Percentiles rank a stretch among this genome's conserved stretches.
These are phyloP conservation scores for Auriscalpium vulgare DNA, from an alignment of 768 basidiomycete species.

Conservation along the genomic window DNA sequence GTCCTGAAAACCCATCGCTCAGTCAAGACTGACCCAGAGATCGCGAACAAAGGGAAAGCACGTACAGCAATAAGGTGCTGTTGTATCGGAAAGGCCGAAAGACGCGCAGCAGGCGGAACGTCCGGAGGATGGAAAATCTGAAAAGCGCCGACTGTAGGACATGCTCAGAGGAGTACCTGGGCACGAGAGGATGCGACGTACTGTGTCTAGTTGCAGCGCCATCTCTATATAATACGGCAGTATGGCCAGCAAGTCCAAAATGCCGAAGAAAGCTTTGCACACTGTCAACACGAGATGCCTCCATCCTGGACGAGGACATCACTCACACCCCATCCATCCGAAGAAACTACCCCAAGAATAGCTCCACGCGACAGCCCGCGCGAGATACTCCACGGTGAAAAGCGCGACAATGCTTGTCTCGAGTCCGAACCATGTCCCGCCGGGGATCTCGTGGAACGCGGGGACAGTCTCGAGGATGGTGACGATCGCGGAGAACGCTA, in stretches of 20 bases:
- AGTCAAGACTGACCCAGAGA: background rate
- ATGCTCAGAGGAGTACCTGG: background rate
- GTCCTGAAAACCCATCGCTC: constrained; percentile 37
- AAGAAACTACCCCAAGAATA: constrained; percentile 50
- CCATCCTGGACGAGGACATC: background rate
- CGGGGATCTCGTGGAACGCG: constrained; percentile 60
- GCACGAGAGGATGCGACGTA: constrained; percentile 27
- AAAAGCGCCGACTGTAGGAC: constrained; percentile 65
- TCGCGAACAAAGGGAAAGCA: background rate
- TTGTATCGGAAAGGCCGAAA: constrained; percentile 87
- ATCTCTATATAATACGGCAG: constrained; percentile 87
- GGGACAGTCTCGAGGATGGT: constrained; percentile 79
- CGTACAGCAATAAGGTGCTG: constrained; percentile 71
- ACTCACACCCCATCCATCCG: constrained; percentile 64
- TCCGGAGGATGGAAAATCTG: constrained; percentile 84
- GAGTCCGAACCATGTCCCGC: constrained; percentile 75
- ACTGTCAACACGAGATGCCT: background rate
- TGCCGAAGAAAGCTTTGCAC: constrained; percentile 65
- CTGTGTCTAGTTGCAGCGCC: constrained; percentile 77
- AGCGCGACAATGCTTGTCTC: constrained; percentile 79
- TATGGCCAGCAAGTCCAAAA: constrained; percentile 81
- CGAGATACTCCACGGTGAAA: constrained; percentile 81
- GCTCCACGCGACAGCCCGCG: constrained; percentile 70
- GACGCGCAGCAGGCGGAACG: constrained; percentile 82
- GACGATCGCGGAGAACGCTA: constrained; percentile 65